These are phyloP conservation scores for Persicaria tinctoria DNA, from an alignment of 148 eudicot species.

Conservation along the genomic window DNA sequence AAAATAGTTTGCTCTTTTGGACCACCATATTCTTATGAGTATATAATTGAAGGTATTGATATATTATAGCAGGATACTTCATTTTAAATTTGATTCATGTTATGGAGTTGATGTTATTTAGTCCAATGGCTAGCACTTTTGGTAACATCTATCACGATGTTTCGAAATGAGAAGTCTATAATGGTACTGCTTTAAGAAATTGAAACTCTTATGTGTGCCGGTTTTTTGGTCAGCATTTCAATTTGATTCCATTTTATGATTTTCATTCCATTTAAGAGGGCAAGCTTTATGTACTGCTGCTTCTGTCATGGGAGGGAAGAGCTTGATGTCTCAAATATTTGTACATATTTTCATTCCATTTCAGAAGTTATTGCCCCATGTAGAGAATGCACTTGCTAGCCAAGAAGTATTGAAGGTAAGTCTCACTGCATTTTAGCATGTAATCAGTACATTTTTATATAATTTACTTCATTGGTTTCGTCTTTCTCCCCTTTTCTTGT, in stretches of 20 bases:
- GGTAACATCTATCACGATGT: not conserved
- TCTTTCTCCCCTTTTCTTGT: no score
- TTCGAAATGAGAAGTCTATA: not conserved
- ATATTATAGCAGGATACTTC: not conserved
- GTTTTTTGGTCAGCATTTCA: not conserved
- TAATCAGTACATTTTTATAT: no score
- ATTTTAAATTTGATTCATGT: no score
- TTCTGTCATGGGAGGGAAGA: slow-evolving; percentile 96
- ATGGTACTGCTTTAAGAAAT: not conserved
- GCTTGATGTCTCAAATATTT: slow-evolving; percentile 87
- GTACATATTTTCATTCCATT: slow-evolving; percentile 17
- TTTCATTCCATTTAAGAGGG: slow-evolving; percentile 41
- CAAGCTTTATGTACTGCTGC: slow-evolving; percentile 93
- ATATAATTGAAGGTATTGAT: not conserved
- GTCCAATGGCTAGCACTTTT: not conserved
- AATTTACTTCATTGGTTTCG: no score
- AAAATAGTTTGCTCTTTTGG: not conserved
- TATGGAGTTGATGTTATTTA: not conserved
- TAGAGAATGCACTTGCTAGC: no score
- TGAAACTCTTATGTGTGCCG: not conserved
- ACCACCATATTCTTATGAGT: not conserved
- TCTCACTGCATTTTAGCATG: no score
- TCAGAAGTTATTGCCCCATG: no score
- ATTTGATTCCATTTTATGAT: not conserved
- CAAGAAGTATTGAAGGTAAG: no score